Base-by-base conservation (phyloP, 2,329 filamentous ascomycete species). In the Aaosphaeria pasadenensis region DNA sequence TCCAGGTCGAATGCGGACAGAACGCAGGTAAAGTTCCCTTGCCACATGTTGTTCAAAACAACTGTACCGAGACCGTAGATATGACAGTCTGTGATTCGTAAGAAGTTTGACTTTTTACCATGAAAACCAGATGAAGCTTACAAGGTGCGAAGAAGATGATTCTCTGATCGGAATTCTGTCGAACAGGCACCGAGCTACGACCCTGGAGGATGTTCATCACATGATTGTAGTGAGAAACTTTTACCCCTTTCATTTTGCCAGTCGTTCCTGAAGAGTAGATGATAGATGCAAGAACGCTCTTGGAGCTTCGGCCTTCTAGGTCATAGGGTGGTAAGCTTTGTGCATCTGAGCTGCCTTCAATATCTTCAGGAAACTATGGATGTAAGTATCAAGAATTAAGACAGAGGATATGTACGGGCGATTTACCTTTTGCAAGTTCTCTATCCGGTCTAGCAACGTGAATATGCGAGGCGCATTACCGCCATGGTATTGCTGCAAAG, bases 191-290 rank as follows among this genome's bases (percentile, higher is more conserved):
- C 6, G 54, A 55, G 11, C 56, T 30, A 39, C 59, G 49, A 11
- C 54, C 30, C 9, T 30, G 35, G 13, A 54, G 44, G 44, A 56
- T 52, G 7, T 49, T 46, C 9, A 56, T 55, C 17, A 60, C 44
- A 17, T 60, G 11, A 31, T 55, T 58, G 47, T 55, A 51, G 41
- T 62, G 59, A 6, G 48, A 54, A 6, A 61, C 44, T 31, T 54
- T 45, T 5, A 60, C 58, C 7, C 52, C 59, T 44, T 62, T 62
- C 28, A 57, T 42, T 40, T 58, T 57, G 9, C 59, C 59, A 46
- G 50, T 57, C 3, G 58, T 62, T 2, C 59, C 59, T 5, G 39
- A 40, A 6, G 51, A 53, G 36, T 48, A 53, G 36, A 53, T 47
- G 39, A 53, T 53, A 24, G 48, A 48, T 28, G 48, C 51, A 7